Evolutionary conservation across 345 rosid genomes (phyloP), one percentile per base, ranked within the genome.

Genomic region (Hirschfeldia incana): DNA sequence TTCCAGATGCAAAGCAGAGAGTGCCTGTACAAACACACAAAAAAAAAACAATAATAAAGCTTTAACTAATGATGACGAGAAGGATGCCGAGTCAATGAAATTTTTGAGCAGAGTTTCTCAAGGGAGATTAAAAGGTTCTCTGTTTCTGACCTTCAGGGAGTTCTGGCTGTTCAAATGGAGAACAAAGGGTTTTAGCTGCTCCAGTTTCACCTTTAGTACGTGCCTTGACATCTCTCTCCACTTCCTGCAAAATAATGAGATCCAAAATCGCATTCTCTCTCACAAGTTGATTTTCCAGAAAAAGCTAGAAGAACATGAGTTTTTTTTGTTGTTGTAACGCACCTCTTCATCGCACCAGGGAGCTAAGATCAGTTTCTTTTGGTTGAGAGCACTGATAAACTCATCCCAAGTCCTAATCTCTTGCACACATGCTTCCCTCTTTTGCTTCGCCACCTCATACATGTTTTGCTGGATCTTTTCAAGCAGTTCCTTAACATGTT

Each of bases 291-390:
- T 67, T 70, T 46, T 70, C 32, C 6, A 80, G 44, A 13, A 4
- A 42, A 53, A 21, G 55, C 28, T 9, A 8, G 65, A 27, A 57
- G 8, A 33, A 26, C 15, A 39, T 8, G 59, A 46, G 55, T 46
- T 12, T 46, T 1, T 28, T 46, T 1, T 28, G 33, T 1, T 28
- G 33, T 33, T 46, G 70, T 34, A 53, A 21, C 64, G 21, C 82
- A 91, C 98, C 97, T 90, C 94, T 77, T 92, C 98, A 65, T 92
- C 93, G 65, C 98, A 92, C 98, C 98, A 94, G 21, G 98, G 98
- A 81, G 98, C 98, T 76, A 94, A 85, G 80, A 94, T 90, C 88
- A 94, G 81, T 80, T 94, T 91, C 89, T 80, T 91, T 33, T 88
- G 82, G 69, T 82, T 81, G 8, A 92, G 90, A 75, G 96, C 98